Evolutionary conservation across 208 protist genomes (phyloP).

Genomic region (Crithidia brevicula): DNA sequence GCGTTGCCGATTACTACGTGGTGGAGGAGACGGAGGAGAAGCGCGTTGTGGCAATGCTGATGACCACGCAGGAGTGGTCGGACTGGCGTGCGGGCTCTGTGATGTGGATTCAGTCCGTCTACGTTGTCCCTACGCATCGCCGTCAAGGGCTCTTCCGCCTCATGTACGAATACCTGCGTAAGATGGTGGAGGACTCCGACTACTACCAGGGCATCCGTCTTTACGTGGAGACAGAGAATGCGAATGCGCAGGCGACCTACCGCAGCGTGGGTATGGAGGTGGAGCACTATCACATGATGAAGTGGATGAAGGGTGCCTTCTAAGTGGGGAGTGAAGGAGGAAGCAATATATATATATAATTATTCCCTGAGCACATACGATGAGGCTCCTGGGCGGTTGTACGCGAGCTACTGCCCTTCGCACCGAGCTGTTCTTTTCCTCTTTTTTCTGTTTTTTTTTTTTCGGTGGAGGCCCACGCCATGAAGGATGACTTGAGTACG

Average conservation of each 20-base stretch:
- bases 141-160: constrained; percentile 45
- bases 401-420: too few species aligned
- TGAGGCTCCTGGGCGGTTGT: too few species aligned
- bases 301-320: constrained; percentile 65
- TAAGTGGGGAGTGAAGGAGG: too few species aligned
- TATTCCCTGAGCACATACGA: too few species aligned
- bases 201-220: constrained; percentile 59
- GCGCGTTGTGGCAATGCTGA: constrained; percentile 58
- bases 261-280: constrained; percentile 54
- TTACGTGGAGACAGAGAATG: constrained; percentile 64
- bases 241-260: constrained; percentile 47
- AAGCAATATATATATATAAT: too few species aligned
- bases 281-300: constrained; percentile 81
- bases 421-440: constrained; percentile 1
- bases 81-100: constrained; percentile 67
- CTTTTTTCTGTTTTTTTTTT: not conserved
- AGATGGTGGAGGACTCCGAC: constrained; percentile 46
- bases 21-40: constrained; percentile 39
- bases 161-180: constrained; percentile 53
- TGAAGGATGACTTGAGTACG: constrained; percentile 5
- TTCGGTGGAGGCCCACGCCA: not conserved
- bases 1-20: constrained; percentile 53
- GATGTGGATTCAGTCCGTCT: constrained; percentile 77
- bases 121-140: constrained; percentile 44
- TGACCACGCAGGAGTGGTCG: constrained; percentile 77